Conservation (phyloP, 2,329 filamentous ascomycete genomes). For the Xylariaceae sp. region DNA sequence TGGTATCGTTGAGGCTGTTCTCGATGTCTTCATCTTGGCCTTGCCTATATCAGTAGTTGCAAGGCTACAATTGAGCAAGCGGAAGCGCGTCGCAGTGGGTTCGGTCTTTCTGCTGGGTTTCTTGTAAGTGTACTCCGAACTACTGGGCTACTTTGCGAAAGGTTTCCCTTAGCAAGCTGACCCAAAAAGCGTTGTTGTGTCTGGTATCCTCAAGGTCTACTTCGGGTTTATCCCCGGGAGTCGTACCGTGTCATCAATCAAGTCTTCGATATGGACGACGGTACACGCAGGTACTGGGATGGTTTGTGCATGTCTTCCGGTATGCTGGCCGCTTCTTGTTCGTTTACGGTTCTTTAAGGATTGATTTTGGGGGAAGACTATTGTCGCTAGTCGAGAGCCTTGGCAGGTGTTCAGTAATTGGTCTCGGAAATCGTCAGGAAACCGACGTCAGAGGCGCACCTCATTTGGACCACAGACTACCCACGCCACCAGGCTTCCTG, state of each 20-base stretch:
- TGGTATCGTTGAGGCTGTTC: conserved; percentile 10
- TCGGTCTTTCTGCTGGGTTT: conserved; percentile 15
- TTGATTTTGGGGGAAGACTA: too few species aligned
- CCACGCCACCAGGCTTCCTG: too few species aligned
- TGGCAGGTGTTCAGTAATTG: too few species aligned
- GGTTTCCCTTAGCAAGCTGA: neutral
- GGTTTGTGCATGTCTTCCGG: conserved; percentile 22
- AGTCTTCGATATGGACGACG: conserved; percentile 16
- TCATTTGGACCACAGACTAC: too few species aligned
- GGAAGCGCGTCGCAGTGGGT: conserved; percentile 16
- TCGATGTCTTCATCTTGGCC: conserved; percentile 15
- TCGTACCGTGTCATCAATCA: conserved; percentile 1
- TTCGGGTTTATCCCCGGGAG: conserved; percentile 5
- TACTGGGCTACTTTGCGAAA: neutral
- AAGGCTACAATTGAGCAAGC: conserved; percentile 9
- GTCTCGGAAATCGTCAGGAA: too few species aligned
- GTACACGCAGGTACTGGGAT: conserved; percentile 19
- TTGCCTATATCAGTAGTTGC: conserved; percentile 12
- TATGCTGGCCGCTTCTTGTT: conserved; percentile 10
- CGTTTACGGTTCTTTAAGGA: too few species aligned
- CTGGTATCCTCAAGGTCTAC: conserved; percentile 10
- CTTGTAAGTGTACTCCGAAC: conserved; percentile 7
- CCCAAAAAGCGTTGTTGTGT: conserved; percentile 7
- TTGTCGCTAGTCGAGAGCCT: too few species aligned
- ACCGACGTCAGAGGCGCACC: too few species aligned